Conservation (phyloP, 768 basidiomycete genomes). For the Trametes gibbosa region DNA sequence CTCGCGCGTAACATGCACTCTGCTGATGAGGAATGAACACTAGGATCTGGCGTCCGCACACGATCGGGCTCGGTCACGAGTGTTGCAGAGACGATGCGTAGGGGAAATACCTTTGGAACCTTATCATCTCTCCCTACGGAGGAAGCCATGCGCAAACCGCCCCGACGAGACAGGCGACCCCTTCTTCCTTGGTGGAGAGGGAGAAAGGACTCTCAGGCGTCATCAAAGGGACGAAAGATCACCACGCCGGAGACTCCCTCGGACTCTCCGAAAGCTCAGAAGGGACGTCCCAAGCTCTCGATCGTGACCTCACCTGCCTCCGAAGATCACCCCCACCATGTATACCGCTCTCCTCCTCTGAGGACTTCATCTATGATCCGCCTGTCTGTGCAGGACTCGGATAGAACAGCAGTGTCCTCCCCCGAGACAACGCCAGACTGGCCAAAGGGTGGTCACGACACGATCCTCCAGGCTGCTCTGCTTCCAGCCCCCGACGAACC, state of each 20-base stretch:
- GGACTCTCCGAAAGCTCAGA: not conserved
- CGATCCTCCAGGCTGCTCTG: not conserved
- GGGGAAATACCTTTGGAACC: slow-evolving; percentile 27
- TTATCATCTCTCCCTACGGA: slow-evolving; percentile 25
- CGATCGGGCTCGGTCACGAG: slow-evolving; percentile 9
- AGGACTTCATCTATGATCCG: slow-evolving; percentile 11
- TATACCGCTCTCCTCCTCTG: not conserved
- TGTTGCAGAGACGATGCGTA: slow-evolving; percentile 15
- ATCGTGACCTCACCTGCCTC: slow-evolving; percentile 4
- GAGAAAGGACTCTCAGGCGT: not conserved
- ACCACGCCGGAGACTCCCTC: not conserved
- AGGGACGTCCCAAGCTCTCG: slow-evolving; percentile 6
- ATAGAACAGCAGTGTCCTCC: slow-evolving; percentile 1
- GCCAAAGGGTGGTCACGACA: not conserved
- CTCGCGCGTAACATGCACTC: not conserved
- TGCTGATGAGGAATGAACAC: not conserved
- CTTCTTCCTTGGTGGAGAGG: slow-evolving; percentile 12
- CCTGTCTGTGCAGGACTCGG: slow-evolving; percentile 5
- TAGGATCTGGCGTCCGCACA: not conserved
- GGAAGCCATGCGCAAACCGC: slow-evolving; percentile 22
- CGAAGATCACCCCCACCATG: not conserved
- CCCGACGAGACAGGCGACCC: slow-evolving; percentile 4
- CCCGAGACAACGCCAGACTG: slow-evolving; percentile 5
- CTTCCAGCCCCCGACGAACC: not conserved
- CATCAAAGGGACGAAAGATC: not conserved